These are phyloP conservation scores for Brassica hybrid DNA, from an alignment of 441 rosid species.

Conservation along the genomic window DNA sequence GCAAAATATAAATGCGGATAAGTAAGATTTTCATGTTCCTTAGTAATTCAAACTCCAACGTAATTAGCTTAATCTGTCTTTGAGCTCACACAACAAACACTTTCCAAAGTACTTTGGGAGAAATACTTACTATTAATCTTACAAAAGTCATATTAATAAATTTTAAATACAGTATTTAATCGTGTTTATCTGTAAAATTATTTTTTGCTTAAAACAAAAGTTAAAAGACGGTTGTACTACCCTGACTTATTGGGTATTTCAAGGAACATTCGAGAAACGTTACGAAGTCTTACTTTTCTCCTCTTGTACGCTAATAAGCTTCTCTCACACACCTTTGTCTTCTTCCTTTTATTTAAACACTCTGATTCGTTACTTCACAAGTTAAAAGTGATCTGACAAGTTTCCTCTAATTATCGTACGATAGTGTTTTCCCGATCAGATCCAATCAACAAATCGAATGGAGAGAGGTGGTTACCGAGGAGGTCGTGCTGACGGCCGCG, in stretches of 20 bases:
- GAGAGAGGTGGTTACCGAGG: constrained; percentile 50
- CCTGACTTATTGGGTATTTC: not conserved
- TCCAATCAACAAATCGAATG: constrained; percentile 47
- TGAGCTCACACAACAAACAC: too few species aligned
- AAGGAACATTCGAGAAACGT: constrained; percentile 15
- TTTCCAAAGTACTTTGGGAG: too few species aligned
- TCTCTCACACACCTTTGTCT: not conserved
- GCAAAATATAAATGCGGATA: too few species aligned
- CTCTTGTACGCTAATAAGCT: constrained; percentile 1
- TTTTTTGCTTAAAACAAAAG: not conserved
- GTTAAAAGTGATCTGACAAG: not conserved
- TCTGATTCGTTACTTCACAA: not conserved
- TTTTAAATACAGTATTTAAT: not conserved
- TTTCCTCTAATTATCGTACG: not conserved
- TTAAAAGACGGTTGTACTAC: constrained; percentile 4
- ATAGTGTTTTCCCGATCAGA: constrained; percentile 21
- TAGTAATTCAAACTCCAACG: too few species aligned
- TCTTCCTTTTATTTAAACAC: not conserved
- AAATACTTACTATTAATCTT: too few species aligned
- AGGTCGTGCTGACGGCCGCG: constrained; percentile 28
- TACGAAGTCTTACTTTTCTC: not conserved
- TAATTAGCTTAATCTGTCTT: too few species aligned
- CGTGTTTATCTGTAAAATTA: not conserved
- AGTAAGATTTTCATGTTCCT: too few species aligned
- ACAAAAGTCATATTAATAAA: too few species aligned